Conservation (phyloP, 495 filamentous ascomycete species). For the Saxophila tyrrhenica region DNA sequence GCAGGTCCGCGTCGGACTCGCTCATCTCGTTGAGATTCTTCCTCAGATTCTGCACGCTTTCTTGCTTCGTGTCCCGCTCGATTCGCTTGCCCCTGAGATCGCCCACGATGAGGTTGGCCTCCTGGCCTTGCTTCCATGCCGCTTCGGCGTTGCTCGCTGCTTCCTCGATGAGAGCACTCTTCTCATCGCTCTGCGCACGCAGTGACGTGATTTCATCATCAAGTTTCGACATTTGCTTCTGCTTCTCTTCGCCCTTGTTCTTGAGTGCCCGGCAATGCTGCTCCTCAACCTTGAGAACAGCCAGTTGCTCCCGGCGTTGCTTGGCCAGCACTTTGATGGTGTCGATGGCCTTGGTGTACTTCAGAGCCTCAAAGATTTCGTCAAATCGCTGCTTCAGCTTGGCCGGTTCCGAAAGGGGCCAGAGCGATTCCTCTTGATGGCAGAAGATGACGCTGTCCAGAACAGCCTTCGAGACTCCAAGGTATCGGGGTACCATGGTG, state of each 20-base stretch:
- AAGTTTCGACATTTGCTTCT: slow-evolving; percentile 52
- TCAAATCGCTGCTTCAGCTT: slow-evolving; percentile 88
- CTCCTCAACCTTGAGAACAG: slow-evolving; percentile 57
- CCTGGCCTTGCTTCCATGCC: slow-evolving; percentile 48
- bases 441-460: slow-evolving; percentile 95
- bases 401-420: slow-evolving; percentile 88
- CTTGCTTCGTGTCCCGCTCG: slow-evolving; percentile 48
- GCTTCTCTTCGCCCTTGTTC: slow-evolving; percentile 61
- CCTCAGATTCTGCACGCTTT: slow-evolving; percentile 58
- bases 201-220: slow-evolving; percentile 62
- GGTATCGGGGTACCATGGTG: slow-evolving; percentile 68
- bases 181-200: slow-evolving; percentile 42
- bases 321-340: slow-evolving; percentile 82
- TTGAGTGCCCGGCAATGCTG: slow-evolving; percentile 73
- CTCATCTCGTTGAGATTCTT: slow-evolving; percentile 59
- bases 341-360: slow-evolving; percentile 94
- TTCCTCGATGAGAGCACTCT: slow-evolving; percentile 45
- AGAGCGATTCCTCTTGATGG: slow-evolving; percentile 94
- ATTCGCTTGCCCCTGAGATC: slow-evolving; percentile 65
- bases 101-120: slow-evolving; percentile 53
- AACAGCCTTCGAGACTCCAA: slow-evolving; percentile 83
- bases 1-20: slow-evolving; percentile 69
- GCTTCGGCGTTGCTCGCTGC: slow-evolving; percentile 45
- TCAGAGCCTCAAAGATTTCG: slow-evolving; percentile 92
- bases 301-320: slow-evolving; percentile 63